Evolutionary conservation across 345 rosid species (phyloP), one percentile per base, ranked within the genome.

Genomic region (Lumnitzera littorea): DNA sequence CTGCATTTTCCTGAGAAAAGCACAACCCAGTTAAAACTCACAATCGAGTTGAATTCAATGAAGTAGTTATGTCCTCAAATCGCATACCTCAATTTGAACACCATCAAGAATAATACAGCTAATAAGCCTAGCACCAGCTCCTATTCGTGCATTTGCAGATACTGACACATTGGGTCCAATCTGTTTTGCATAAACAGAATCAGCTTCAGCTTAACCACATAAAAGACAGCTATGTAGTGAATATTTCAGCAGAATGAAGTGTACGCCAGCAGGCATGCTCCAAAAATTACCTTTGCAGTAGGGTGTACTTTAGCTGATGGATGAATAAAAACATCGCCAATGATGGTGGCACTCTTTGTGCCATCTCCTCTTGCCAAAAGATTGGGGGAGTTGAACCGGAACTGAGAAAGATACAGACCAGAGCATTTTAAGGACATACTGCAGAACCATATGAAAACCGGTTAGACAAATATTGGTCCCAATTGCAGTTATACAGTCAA

Each of bases 261-360:
- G 36, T 29, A 64, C 41, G 46, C 31, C 48, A 58, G 41, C 61
- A 51, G n/a, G 43, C 62, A 56, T 58, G 31, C 62, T 56, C 43
- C 15, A 24, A 58, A 62, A 59, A 58, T 48, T 65, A 87, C 98
- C 97, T 92, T 89, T 12, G 98, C 96, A 69, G 90, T 89, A 66
- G 89, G 94, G 76, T 92, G 96, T 54, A 85, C 83, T 87, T 92
- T 92, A 50, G 98, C 98, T 24, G 96, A 92, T 64, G 98, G 98
- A 62, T 92, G 98, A 72, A 92, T 68, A 67, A 76, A 84, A 60
- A 92, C 98, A 78, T 92, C 91, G 55, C 96, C 98, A 46, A 75
- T 29, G 49, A 87, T 81, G 62, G 81, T 78, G 58, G 96, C 91
- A 68, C 72, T 73, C 69, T 55, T 89, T 53, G 76, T 63, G 50